Conservation (phyloP, 306 rosid genomes). For the Astragalus membranaceus region DNA sequence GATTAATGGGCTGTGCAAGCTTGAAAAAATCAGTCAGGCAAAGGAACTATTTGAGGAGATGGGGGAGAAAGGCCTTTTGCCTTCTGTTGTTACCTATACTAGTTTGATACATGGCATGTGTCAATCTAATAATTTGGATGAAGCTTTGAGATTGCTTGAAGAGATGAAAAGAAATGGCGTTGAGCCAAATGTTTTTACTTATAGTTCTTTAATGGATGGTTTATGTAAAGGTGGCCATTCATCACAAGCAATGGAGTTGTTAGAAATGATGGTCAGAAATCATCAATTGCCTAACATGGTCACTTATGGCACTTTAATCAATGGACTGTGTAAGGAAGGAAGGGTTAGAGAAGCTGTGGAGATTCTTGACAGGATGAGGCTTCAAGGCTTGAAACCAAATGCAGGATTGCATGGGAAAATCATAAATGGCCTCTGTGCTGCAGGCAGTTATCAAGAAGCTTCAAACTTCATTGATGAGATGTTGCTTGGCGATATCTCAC, state of each 20-base stretch:
- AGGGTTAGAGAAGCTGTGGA: constrained; percentile 65
- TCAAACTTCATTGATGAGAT: constrained; percentile 91
- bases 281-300: constrained; percentile 57
- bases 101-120: constrained; percentile 80
- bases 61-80: constrained; percentile 49
- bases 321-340: constrained; percentile 76
- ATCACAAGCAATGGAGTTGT: constrained; percentile 53
- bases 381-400: constrained; percentile 82
- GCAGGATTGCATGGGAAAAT: constrained; percentile 76
- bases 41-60: constrained; percentile 68
- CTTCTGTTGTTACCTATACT: constrained; percentile 76
- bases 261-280: constrained; percentile 55
- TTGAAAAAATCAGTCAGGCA: constrained; percentile 58
- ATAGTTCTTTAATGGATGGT: constrained; percentile 74
- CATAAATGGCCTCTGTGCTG: constrained; percentile 55
- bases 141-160: constrained; percentile 55
- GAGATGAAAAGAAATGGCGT: constrained; percentile 57
- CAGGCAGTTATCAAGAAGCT: constrained; percentile 59
- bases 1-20: constrained; percentile 67
- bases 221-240: constrained; percentile 73
- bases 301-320: constrained; percentile 65
- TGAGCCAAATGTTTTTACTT: constrained; percentile 79
- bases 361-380: constrained; percentile 88
- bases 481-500: constrained; percentile 60
- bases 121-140: constrained; percentile 50